Base-by-base conservation (phyloP, 2,329 filamentous ascomycete species). In the Fusarium zealandicum region DNA sequence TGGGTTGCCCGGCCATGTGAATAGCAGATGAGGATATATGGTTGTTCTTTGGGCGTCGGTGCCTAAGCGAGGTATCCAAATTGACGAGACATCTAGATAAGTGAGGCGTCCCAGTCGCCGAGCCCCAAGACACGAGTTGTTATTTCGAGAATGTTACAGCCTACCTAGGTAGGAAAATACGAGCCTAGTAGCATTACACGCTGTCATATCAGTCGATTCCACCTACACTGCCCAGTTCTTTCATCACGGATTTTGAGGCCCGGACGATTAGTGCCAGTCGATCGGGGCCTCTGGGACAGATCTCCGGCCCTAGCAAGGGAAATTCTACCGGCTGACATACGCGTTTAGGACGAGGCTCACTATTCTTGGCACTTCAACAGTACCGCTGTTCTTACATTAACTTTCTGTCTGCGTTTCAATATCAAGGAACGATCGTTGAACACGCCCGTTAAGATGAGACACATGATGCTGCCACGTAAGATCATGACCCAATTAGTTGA, bases 41-140 rank as follows among this genome's bases (percentile, higher is more conserved):
- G 20, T 22, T 39, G 43, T 39, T 35, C n/a, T 11, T 32, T 45
- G 50, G 59, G 42, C 30, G 42, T 41, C 41, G 43, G 54, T 42
- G 39, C 33, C 51, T 44, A 62, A 51, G 45, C 51, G 45, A 57
- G 42, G 31, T 35, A n/a, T n/a, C n/a, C n/a, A n/a, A n/a, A n/a
- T n/a, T n/a, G n/a, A n/a, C n/a, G n/a, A n/a, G n/a, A n/a, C 18
- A 45, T 41, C 9, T 30, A 33, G 20, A 35, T 14, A 45, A 40
- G 20, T 31, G 10, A 39, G 48, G 11, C 33, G 39, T 25, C 17
- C 27, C 32, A 25, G 14, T 28, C 28, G 33, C 36, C 9, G 8
- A 40, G 14, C 6, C 16, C 28, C 45, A 46, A 41, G 45, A 41
- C 6, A 28, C 48, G 27, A 16, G 37, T 32, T 50, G 17, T 36